Evolutionary conservation across 1,284 basidiomycete species (phyloP).

Genomic region (Baeospora myosura): DNA sequence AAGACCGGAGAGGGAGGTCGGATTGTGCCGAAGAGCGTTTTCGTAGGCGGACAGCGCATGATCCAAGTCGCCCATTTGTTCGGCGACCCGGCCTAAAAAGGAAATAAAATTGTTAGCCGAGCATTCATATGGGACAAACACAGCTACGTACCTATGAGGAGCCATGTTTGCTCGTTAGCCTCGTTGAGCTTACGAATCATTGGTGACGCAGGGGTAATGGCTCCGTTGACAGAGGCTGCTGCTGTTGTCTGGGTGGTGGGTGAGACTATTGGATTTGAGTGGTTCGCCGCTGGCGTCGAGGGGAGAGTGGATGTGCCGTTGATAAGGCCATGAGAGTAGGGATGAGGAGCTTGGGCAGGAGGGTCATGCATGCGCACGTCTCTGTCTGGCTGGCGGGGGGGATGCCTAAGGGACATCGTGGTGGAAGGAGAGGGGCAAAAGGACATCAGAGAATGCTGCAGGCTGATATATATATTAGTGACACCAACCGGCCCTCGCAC

Average conservation of each 20-base stretch:
- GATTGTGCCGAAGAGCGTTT: conserved; percentile 87
- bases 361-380: conserved; percentile 62
- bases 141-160: conserved; percentile 64
- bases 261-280: conserved; percentile 30
- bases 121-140: conserved; percentile 2
- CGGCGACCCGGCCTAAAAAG: conserved; percentile 74
- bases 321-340: too few relatives aligned
- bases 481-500: conserved; percentile 44
- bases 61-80: conserved; percentile 86
- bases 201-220: conserved; percentile 24
- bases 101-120: conserved; percentile 5
- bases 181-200: conserved; percentile 69
- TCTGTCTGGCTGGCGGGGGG: conserved; percentile 51
- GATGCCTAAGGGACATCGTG: conserved; percentile 56
- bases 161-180: conserved; percentile 90
- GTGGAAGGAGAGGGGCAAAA: conserved; percentile 27
- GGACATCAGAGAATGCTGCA: conserved; percentile 35
- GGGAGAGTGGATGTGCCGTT: conserved; percentile 43
- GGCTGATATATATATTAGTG: conserved; percentile 53
- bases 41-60: conserved; percentile 87
- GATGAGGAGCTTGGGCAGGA: conserved; percentile 34
- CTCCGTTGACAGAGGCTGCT: conserved; percentile 31
- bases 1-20: conserved; percentile 78
- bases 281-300: too few relatives aligned
- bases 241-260: conserved; percentile 33